Evolutionary conservation across 768 basidiomycete genomes (phyloP), one percentile per base, ranked within the genome.

Genomic region (Paxillus rubicundulus): DNA sequence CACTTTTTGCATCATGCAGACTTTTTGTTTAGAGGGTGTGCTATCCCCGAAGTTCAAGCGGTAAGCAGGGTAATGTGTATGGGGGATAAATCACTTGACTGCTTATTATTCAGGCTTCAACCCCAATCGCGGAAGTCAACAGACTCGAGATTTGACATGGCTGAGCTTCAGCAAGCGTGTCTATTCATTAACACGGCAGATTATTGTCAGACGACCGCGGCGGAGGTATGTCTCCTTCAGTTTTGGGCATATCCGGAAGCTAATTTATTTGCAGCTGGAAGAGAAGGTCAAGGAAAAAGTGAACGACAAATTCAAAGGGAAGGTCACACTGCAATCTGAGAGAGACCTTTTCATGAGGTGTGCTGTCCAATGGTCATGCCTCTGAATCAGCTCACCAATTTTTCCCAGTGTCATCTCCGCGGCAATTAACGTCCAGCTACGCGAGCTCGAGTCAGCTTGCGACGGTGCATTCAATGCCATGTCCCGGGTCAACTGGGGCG

Each of bases 131-230:
- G 94, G 2, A 82, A 80, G 60, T 98, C 95, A 2, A 75, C 75
- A 17, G 96, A 99, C 45, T 81, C 82, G 5, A 82, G 88, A n/a
- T 80, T 84, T 30, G 94, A 97, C 65, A 56, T 80, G 8, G 76
- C 76, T 4, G 86, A 94, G 53, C 68, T 98, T 30, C 85, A 82
- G 61, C 90, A 89, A 56, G 84, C 90, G 0, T 94, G 92, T 65
- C 74, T 92, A n/a, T 72, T 96, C 21, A 85, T 99, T 64, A 98
- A 99, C 63, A 99, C 97, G 0, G 96, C 95, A 1, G 95, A 98
- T 65, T 99, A 98, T 66, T 99, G 97, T 64, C 89, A 94, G 57
- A 84, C 82, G 1, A 99, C 96, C 2, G 91, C 95, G 1, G 64
- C 84, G 17, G 92, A 97, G 81, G 94, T 87, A 60, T 9, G 74